Evolutionary conservation across 306 rosid genomes (phyloP).

Genomic region (Lathyrus sativus): DNA sequence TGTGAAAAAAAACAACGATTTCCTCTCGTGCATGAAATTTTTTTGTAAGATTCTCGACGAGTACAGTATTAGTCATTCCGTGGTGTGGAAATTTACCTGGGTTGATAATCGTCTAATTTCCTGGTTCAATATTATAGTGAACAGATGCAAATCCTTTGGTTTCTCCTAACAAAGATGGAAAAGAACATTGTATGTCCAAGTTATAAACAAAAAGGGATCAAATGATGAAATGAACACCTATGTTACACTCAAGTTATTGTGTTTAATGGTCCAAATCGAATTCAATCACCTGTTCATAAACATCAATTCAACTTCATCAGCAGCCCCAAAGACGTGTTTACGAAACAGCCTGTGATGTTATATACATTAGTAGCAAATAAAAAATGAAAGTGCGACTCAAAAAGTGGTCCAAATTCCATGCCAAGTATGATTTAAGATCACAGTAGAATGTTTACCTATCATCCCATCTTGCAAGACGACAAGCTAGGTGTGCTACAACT

Average conservation of each 20-base stretch:
- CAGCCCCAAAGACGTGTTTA: conserved; percentile 84
- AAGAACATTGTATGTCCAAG: conserved; percentile 8
- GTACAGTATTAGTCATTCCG: not conserved
- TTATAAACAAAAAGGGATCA: conserved; percentile 19
- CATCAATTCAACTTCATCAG: conserved; percentile 92
- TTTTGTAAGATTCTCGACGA: conserved; percentile 9
- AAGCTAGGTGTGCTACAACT: conserved; percentile 58
- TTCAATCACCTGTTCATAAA: conserved; percentile 84
- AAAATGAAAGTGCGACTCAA: not conserved
- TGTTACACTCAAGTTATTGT: conserved; percentile 21
- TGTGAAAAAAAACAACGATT: not conserved
- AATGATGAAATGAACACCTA: conserved; percentile 19
- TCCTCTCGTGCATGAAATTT: not conserved
- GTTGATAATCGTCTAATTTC: conserved; percentile 82
- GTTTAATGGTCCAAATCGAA: conserved; percentile 25
- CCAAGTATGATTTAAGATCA: not conserved
- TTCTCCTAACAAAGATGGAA: conserved; percentile 64
- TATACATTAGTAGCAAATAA: conserved; percentile 20
- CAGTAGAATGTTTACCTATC: conserved; percentile 48
- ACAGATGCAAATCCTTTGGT: conserved; percentile 79
- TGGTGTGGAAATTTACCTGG: conserved; percentile 58
- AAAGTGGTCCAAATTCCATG: not conserved
- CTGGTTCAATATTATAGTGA: conserved; percentile 76
- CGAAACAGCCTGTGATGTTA: conserved; percentile 70
- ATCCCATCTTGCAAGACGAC: conserved; percentile 72